Evolutionary conservation across 768 basidiomycete species (phyloP).

Genomic region (Mycena vulgaris): DNA sequence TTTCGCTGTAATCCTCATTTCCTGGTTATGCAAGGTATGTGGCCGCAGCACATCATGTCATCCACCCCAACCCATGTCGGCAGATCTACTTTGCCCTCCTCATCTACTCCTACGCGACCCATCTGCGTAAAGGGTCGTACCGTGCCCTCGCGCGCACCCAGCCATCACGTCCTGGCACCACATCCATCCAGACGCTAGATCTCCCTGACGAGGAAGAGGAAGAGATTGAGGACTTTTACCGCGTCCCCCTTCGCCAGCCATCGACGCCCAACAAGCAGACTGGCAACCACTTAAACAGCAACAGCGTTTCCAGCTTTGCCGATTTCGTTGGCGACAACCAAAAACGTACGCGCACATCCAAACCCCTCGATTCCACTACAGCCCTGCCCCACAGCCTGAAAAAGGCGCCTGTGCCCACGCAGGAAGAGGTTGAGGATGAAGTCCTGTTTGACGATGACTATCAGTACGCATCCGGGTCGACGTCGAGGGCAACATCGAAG

Average conservation of each 20-base stretch:
- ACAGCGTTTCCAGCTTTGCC: slow-evolving; percentile 20
- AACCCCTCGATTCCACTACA: slow-evolving; percentile 15
- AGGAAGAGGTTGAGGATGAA: slow-evolving; percentile 32
- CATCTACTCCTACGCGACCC: slow-evolving; percentile 93
- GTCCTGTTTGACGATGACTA: slow-evolving; percentile 38
- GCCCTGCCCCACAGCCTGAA: slow-evolving; percentile 7
- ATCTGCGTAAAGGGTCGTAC: slow-evolving; percentile 93
- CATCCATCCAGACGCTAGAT: slow-evolving; percentile 56
- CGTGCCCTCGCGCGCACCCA: slow-evolving; percentile 77
- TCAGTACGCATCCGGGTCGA: slow-evolving; percentile 34
- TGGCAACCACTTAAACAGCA: slow-evolving; percentile 7
- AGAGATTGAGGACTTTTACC: slow-evolving; percentile 78
- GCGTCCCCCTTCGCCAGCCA: slow-evolving; percentile 66
- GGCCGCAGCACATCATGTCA: not conserved
- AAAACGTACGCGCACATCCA: slow-evolving; percentile 20
- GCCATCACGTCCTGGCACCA: slow-evolving; percentile 51
- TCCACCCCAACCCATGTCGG: not conserved
- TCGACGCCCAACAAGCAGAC: slow-evolving; percentile 4
- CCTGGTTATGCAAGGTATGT: slow-evolving; percentile 91
- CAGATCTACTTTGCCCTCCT: slow-evolving; percentile 93
- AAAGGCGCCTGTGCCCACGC: not conserved
- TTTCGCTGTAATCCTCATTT: slow-evolving; percentile 79
- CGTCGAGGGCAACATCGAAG: slow-evolving; percentile 37
- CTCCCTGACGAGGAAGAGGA: slow-evolving; percentile 70
- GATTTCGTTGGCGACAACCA: slow-evolving; percentile 23